Conservation (phyloP, 352 stramenopile species). For the Proteromonas lacertae region DNA sequence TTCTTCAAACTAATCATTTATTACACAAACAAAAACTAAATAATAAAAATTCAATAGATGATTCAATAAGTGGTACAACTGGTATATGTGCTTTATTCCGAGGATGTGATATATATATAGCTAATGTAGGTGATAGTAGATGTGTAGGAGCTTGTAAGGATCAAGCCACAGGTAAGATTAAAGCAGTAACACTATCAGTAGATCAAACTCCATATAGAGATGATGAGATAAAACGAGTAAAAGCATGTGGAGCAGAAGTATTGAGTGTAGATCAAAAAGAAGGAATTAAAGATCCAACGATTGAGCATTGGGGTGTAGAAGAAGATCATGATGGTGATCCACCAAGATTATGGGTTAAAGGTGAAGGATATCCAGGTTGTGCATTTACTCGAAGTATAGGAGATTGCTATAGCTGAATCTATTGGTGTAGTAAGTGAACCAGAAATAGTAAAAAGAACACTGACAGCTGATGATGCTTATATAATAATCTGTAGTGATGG, state of each 20-base stretch:
- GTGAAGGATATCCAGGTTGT: conserved; percentile 11
- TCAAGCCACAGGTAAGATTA: conserved; percentile 27
- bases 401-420: conserved; percentile 35
- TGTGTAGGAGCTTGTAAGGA: conserved; percentile 46
- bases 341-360: conserved; percentile 40
- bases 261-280: conserved; percentile 77
- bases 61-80: conserved; percentile 68
- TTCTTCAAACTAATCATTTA: conserved; percentile 2
- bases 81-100: conserved; percentile 54
- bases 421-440: conserved; percentile 54
- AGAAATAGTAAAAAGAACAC: conserved; percentile 41
- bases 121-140: conserved; percentile 72
- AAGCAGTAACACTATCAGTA: conserved; percentile 39
- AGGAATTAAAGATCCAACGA: too few relatives aligned
- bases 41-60: conserved; percentile 29
- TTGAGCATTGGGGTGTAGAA: too few relatives aligned
- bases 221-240: conserved; percentile 62
- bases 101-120: conserved; percentile 49
- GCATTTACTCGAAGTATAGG: conserved; percentile 20
- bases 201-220: conserved; percentile 79
- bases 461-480: conserved; percentile 46
- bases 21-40: conserved; percentile 6
- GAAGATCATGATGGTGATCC: conserved; percentile 55
- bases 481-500: too few relatives aligned
- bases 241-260: conserved; percentile 59